These are phyloP conservation scores for Neostapfia colusana DNA, from an alignment of 176 grass and related monocot species.

Conservation along the genomic window DNA sequence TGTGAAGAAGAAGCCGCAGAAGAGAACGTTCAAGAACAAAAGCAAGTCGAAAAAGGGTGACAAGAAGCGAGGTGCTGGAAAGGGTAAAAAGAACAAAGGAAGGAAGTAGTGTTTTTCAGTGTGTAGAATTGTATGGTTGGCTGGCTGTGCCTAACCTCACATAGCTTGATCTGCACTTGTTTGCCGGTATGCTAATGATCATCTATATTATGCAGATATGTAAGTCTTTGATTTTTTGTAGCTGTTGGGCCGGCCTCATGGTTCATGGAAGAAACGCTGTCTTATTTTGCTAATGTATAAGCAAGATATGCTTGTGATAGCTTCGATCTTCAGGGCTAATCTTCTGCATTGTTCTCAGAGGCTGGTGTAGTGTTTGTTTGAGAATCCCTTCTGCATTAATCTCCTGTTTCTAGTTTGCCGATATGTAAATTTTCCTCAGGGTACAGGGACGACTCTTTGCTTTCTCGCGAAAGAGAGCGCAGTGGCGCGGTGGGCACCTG, in stretches of 20 bases:
- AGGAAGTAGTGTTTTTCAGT: conserved; percentile 42
- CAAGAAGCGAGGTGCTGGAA: conserved; percentile 45
- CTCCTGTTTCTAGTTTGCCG: background rate
- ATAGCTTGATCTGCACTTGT: background rate
- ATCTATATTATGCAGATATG: background rate
- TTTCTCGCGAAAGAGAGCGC: background rate
- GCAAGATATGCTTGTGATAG: background rate
- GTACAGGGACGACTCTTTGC: no score
- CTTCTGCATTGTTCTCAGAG: background rate
- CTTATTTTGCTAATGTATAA: background rate
- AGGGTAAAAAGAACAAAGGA: conserved; percentile 52
- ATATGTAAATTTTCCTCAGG: background rate
- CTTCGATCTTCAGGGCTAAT: background rate
- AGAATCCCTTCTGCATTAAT: no score
- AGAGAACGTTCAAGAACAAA: conserved; percentile 60
- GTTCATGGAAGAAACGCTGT: background rate
- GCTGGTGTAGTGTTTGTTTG: background rate
- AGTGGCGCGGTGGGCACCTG: background rate
- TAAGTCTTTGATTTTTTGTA: background rate
- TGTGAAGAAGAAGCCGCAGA: conserved; percentile 70
- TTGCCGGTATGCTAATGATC: background rate
- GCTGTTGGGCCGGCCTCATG: background rate
- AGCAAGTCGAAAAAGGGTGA: conserved; percentile 44
- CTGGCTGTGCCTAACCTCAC: background rate
- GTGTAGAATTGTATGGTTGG: conserved; percentile 20